Evolutionary conservation across 192 early-diverging fungal genomes (phyloP), one percentile per base, ranked within the genome.

Genomic region (Borealophlyctis nickersoniae): DNA sequence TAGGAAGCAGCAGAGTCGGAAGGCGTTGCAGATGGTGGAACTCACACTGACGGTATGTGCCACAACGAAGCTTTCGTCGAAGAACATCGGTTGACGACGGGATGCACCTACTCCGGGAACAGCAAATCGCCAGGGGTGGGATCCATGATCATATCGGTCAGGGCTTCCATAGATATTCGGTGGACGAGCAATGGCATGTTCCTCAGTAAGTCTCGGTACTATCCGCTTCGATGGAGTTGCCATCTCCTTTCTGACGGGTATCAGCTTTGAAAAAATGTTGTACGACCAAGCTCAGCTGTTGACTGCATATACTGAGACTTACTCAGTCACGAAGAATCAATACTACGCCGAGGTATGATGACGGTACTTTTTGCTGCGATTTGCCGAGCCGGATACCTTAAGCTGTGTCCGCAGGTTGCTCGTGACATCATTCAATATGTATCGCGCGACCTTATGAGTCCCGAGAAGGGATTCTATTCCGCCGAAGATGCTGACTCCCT

Each of bases 201-300:
- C 86, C 86, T 36, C 86, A 87, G 61, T 73, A 48, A 36, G 59
- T 35, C 33, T 7, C 19, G 7, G 11, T n/a, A n/a, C n/a, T n/a
- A n/a, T n/a, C n/a, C n/a, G n/a, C n/a, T n/a, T n/a, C n/a, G n/a
- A n/a, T n/a, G 29, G 24, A 29, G 1, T 0, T n/a, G 30, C 32
- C n/a, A 14, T 49, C n/a, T 49, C 48, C 48, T 16, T 13, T n/a
- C n/a, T n/a, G n/a, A n/a, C n/a, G n/a, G 11, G 3, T 2, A 2
- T 65, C 29, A 73, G 71, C 63, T 87, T 87, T 73, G 86, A 87
- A 52, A 86, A 87, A 53, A 87, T 87, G 86, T 75, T 87, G 11
- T 87, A 87, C 56, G 86, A 87, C 73, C 84, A 87, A 78, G 86
- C 81, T 4, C 86, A 87, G 65, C 73, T 87, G 4, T 57, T 81